These are phyloP conservation scores for Cyclotella sp. DNA, from an alignment of 108 stramenopile genomes.

Conservation along the genomic window DNA sequence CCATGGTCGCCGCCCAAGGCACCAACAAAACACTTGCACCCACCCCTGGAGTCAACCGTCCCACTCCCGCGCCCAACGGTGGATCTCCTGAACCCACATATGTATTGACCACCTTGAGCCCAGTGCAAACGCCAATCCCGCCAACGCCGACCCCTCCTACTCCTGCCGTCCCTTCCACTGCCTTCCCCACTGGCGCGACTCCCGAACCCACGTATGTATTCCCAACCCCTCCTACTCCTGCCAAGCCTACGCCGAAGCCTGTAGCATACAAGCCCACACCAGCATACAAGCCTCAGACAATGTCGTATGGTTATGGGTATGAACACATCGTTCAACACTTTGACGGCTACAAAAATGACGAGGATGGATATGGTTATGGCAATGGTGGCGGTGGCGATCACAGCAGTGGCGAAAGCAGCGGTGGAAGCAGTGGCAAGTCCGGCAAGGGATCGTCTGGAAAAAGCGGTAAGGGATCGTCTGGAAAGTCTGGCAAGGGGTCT, in stretches of 20 bases:
- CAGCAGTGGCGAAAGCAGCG: background rate
- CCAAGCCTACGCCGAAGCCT: background rate
- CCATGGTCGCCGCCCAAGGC: background rate
- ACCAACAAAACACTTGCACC: constrained; percentile 19
- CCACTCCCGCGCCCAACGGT: background rate
- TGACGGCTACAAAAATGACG: too few species aligned
- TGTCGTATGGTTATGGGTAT: constrained; percentile 5
- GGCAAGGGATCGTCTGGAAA: background rate
- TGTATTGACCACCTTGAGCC: too few species aligned
- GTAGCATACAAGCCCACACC: too few species aligned
- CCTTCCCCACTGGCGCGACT: background rate
- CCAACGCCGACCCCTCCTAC: constrained; percentile 3
- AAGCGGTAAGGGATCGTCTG: background rate
- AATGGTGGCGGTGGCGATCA: background rate
- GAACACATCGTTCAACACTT: background rate
- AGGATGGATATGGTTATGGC: background rate
- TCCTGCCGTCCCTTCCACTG: background rate
- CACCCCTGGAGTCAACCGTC: constrained; percentile 3
- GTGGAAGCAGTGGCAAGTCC: background rate
- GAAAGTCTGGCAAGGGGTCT: background rate
- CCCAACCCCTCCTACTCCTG: background rate
- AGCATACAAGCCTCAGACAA: too few species aligned
- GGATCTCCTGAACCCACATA: too few species aligned
- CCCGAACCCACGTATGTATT: constrained; percentile 12
- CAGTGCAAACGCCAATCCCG: too few species aligned